phyloP scores from a whole-genome alignment of 2,329 filamentous ascomycete species.

The Rutstroemia sp. region DNA sequence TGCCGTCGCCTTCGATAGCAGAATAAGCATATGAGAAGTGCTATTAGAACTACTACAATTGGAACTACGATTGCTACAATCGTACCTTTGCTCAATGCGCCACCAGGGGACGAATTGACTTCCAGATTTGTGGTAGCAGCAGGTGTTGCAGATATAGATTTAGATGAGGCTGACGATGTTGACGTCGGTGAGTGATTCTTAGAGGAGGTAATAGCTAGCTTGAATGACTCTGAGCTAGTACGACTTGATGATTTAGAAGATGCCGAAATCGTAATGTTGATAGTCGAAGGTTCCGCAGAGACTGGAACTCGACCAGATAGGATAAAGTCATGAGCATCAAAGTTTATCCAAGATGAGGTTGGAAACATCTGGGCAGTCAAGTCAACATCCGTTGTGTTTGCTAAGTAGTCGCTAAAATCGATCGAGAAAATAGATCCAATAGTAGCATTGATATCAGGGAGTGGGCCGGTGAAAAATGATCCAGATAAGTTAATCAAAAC shows the following conservation, averaged over 20 bases:
- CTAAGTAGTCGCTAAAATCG: slow-evolving; percentile 19
- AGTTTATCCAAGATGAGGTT: slow-evolving; percentile 21
- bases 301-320: slow-evolving; percentile 23
- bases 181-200: not conserved
- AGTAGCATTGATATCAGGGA: slow-evolving; percentile 21
- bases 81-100: slow-evolving; percentile 11
- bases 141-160: slow-evolving; percentile 4
- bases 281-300: slow-evolving; percentile 7
- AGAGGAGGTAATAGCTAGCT: slow-evolving; percentile 11
- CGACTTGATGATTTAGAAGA: slow-evolving; percentile 16
- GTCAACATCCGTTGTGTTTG: slow-evolving; percentile 19
- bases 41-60: slow-evolving; percentile 12
- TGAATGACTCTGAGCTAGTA: slow-evolving; percentile 17
- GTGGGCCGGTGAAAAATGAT: slow-evolving; percentile 17
- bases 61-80: slow-evolving; percentile 24
- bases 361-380: slow-evolving; percentile 16
- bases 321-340: slow-evolving; percentile 19
- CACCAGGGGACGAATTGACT: not conserved
- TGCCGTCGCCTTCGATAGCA: slow-evolving; percentile 17
- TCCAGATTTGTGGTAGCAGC: slow-evolving; percentile 1
- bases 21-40: slow-evolving; percentile 16
- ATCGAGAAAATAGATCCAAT: slow-evolving; percentile 21
- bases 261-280: slow-evolving; percentile 21
- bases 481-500: slow-evolving; percentile 31
- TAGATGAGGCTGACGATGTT: slow-evolving; percentile 3